Evolutionary conservation across 345 rosid genomes (phyloP).

Genomic region (Isatis tinctoria): DNA sequence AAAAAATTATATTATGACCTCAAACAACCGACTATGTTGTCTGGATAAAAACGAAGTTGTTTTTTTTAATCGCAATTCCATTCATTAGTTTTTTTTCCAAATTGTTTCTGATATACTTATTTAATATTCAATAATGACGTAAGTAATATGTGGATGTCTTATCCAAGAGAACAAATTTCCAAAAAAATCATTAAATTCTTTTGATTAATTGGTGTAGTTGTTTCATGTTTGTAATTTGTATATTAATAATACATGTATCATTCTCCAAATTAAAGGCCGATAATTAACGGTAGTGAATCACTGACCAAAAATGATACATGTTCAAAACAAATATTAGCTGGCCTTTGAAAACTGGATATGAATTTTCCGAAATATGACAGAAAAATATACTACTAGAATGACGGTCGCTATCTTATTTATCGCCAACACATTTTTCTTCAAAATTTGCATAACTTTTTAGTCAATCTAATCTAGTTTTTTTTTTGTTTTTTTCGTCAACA

Average conservation of each 20-base stretch:
- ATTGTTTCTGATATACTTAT: no score
- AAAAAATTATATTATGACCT: no score
- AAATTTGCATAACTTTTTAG: neutral
- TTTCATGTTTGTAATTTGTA: no score
- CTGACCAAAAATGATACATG: neutral
- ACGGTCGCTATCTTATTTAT: neutral
- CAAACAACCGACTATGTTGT: no score
- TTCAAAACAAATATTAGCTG: neutral
- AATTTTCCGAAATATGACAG: neutral
- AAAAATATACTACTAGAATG: neutral
- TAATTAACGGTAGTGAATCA: neutral
- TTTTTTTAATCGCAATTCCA: no score
- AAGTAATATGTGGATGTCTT: constrained; percentile 18
- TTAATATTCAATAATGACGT: neutral
- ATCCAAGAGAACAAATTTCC: neutral
- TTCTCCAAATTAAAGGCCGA: neutral
- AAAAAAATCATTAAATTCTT: neutral
- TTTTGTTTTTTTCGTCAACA: neutral
- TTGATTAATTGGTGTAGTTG: neutral
- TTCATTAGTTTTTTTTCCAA: no score
- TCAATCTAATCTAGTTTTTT: neutral
- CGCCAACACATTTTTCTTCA: neutral
- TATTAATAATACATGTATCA: neutral
- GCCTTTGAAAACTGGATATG: neutral
- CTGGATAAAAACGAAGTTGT: no score